Base-by-base conservation (phyloP, 106 monocot genomes). In the Platanthera zijinensis region DNA sequence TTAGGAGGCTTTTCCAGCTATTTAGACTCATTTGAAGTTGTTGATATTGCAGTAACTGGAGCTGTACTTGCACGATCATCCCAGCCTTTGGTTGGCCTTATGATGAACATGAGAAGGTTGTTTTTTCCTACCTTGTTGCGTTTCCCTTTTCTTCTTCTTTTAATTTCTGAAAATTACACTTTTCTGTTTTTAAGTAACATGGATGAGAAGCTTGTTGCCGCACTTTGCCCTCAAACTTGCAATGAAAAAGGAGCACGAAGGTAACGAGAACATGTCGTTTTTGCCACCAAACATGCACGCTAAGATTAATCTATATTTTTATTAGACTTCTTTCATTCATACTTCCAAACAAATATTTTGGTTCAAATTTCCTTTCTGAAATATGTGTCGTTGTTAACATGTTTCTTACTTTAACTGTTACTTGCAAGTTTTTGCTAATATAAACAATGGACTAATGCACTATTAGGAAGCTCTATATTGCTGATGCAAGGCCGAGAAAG, bases 201-300 rank as follows among this genome's bases (percentile, higher is more conserved):
- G 63, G 97, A 97, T 94, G 97, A 97, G 86, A 97, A 91, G 75
- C 93, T 97, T 86, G 97, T 86, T 83, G 89, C 93, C 85, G 91
- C 87, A 73, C 86, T 97, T 61, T 94, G 94, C 75, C 85, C 85
- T 76, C 64, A 79, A 56, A 78, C 77, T 54, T 57, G 46, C 71
- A 79, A 74, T 80, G 80, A 53, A 28, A 88, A 78, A 73, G 76
- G 72, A 78, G 28, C 78, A 53, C 72, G 82, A 85, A 90, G 92
- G 92, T 87, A 77, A 66, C 32, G 1, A 67, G 48, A 28, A 30
- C 28, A 50, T 49, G 51, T 76, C 50, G n/a, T 12, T 25, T 30
- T 66, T 32, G 59, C 21, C 19, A 61, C 59, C 18, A 61, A 21
- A n/a, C 59, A 19, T 61, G 59, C 18, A 22, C 22, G 45, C 53